Base-by-base conservation (phyloP, 805 yeast genomes). In the Starmerella geochares region DNA sequence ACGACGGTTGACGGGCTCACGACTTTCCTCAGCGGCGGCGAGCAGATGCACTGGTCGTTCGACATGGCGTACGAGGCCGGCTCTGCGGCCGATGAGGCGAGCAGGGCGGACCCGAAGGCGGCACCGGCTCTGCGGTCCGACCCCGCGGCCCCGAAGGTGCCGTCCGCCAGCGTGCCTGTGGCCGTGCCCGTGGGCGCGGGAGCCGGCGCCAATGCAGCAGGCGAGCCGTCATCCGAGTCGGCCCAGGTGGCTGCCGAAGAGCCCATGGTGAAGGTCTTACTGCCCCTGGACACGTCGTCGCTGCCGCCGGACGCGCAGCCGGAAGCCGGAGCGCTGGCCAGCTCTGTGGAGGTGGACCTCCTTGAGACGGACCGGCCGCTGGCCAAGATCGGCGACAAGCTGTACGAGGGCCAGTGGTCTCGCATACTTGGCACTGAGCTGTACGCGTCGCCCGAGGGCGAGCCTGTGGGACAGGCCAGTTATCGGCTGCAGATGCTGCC, bases 331-430 rank as follows among this genome's bases (percentile, higher is more conserved):
- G n/a, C 43, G 20, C 24, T 40, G 14, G 47, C 53, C 6, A 28
- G 20, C 10, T 20, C 28, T 6, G 50, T 82, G 21, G 79, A 78
- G 53, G 62, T 75, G 13, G 71, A 81, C 16, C 84, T 82, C 0
- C 60, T 82, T 23, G 76, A 78, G 19, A 67, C 72, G 11, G 70
- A 71, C 19, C 65, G 66, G 28, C 87, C 88, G 4, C 60, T 80
- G 19, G 70, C 80, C 39, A 78, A 75, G 57, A 67, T 79, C 13
- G 81, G 81, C 36, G 73, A 74, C 46, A 70, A 74, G 33, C 65
- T 85, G 3, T 86, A 78, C 62, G 77, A 79, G 63, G 92, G 94
- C 1, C 67, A 71, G 20, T 88, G 96, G 96, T 71, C 74, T 38
- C 75, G 75, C 48, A 65, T 86, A 2, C 80, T 85, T 1, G 97